phyloP scores from a whole-genome alignment of 441 rosid species.

The Arabidopsis lyrata region DNA sequence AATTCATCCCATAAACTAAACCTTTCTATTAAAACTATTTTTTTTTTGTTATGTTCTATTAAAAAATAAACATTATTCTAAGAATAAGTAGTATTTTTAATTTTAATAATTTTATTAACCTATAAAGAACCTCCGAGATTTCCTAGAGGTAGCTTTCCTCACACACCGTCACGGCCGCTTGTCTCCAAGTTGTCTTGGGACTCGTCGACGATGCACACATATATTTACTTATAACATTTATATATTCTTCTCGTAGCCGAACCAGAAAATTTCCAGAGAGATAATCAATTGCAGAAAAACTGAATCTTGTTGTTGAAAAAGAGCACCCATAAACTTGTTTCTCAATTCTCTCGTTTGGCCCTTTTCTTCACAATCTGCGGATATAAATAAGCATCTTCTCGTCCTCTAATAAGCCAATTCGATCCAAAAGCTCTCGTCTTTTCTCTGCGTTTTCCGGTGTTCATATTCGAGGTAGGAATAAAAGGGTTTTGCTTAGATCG shows the following conservation, averaged over 20 bases:
- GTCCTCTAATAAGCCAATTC: conserved; percentile 7
- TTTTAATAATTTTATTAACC: too few species aligned
- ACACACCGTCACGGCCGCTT: conserved; percentile 51
- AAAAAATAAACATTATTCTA: background rate
- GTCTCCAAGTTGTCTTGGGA: conserved; percentile 52
- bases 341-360: conserved; percentile 29
- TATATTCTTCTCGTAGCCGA: conserved; percentile 32
- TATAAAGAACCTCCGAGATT: conserved; percentile 30
- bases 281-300: conserved; percentile 27
- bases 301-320: conserved; percentile 43
- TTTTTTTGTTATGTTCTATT: too few species aligned
- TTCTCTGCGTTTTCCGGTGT: conserved; percentile 32
- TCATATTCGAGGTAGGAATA: conserved; percentile 49
- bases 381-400: conserved; percentile 36
- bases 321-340: conserved; percentile 22
- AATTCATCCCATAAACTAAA: too few species aligned
- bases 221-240: conserved; percentile 4
- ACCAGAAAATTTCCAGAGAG: conserved; percentile 37
- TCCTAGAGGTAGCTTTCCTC: conserved; percentile 36
- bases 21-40: too few species aligned
- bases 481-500: conserved; percentile 4
- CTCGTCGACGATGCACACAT: conserved; percentile 32
- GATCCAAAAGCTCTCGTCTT: conserved; percentile 38
- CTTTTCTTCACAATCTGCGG: background rate
- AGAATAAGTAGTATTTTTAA: background rate